Conservation (phyloP, 2,329 filamentous ascomycete genomes). For the Beauveria scarabaeidicola region DNA sequence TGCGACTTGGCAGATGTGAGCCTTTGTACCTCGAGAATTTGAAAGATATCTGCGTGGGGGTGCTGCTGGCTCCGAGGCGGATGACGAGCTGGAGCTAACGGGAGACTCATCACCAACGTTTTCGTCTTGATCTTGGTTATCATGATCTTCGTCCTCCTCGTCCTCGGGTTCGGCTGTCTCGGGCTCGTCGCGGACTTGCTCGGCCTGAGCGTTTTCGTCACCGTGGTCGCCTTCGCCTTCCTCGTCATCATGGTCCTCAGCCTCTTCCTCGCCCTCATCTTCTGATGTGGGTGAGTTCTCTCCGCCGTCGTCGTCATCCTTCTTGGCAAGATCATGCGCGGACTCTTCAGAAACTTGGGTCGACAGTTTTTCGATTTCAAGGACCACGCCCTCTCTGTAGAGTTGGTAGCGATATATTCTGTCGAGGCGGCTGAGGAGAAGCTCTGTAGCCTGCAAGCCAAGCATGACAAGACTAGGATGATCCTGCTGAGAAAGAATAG, state of each 20-base stretch:
- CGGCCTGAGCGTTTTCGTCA: constrained; percentile 29
- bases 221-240: constrained; percentile 20
- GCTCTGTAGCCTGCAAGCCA: constrained; percentile 80
- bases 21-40: constrained; percentile 44
- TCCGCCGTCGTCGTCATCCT: background rate
- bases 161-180: constrained; percentile 39
- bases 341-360: constrained; percentile 30
- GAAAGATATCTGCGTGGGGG: constrained; percentile 40
- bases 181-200: constrained; percentile 39
- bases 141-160: constrained; percentile 47
- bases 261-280: constrained; percentile 11
- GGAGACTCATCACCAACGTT: constrained; percentile 54
- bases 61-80: constrained; percentile 52
- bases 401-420: constrained; percentile 92
- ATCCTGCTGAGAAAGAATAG: constrained; percentile 92
- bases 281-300: background rate
- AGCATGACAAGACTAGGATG: constrained; percentile 79
- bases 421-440: constrained; percentile 76
- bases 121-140: constrained; percentile 35
- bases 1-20: constrained; percentile 67
- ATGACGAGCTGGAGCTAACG: constrained; percentile 56
- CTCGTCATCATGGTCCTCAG: constrained; percentile 17
- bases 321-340: constrained; percentile 12
- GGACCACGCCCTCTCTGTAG: constrained; percentile 90
- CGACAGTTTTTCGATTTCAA: constrained; percentile 78